Conservation (phyloP, 345 rosid species). For the Diplotaxis tenuifolia region DNA sequence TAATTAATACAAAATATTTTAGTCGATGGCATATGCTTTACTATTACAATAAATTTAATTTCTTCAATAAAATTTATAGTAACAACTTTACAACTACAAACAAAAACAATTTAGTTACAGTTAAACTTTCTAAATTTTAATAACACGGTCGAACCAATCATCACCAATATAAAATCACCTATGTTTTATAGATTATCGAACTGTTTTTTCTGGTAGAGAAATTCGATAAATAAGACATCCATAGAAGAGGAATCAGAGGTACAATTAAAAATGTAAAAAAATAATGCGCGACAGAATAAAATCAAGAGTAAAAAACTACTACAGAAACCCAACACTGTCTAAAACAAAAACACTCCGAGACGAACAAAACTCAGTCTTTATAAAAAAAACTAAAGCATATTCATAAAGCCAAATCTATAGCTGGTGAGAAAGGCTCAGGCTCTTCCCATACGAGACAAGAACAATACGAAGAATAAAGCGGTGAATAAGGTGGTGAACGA, state of each 20-base stretch:
- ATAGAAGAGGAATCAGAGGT: neutral
- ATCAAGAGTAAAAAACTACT: neutral
- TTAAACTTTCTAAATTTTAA: too few species aligned
- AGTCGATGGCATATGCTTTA: too few species aligned
- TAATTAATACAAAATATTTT: too few species aligned
- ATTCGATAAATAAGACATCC: neutral
- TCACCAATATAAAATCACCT: too few species aligned
- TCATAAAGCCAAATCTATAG: slow-evolving; percentile 21
- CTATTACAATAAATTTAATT: too few species aligned
- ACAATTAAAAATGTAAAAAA: neutral
- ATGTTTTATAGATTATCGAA: too few species aligned
- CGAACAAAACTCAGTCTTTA: neutral
- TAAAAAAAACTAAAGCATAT: neutral
- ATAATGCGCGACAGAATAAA: slow-evolving; percentile 4
- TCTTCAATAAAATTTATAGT: too few species aligned
- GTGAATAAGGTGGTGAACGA: slow-evolving; percentile 11
- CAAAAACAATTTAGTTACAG: too few species aligned
- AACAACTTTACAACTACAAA: too few species aligned
- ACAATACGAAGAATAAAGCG: slow-evolving; percentile 1
- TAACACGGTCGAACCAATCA: too few species aligned
- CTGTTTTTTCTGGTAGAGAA: neutral
- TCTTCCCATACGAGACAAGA: neutral
- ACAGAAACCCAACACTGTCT: slow-evolving; percentile 12
- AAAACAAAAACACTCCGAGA: slow-evolving; percentile 6
- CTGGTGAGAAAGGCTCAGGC: neutral